Conservation (phyloP, 2,329 filamentous ascomycete genomes). For the Cladorrhinum sp. region DNA sequence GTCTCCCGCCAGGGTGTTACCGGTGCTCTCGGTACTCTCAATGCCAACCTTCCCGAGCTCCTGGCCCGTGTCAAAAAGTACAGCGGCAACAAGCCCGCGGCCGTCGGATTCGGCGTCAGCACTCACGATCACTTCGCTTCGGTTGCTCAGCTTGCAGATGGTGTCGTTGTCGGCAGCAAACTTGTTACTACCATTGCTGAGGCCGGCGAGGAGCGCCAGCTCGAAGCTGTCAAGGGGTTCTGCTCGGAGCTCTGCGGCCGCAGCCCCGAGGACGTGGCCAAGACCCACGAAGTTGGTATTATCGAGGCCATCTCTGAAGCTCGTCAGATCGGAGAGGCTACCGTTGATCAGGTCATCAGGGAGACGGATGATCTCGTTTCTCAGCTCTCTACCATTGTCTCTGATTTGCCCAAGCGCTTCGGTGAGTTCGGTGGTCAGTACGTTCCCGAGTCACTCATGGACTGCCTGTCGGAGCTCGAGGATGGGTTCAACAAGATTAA, state of each 20-base stretch:
- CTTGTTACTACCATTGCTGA: conserved; percentile 79
- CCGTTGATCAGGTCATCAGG: conserved; percentile 65
- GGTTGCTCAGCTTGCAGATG: conserved; percentile 80
- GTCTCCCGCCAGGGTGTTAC: conserved; percentile 97
- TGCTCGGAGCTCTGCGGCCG: conserved; percentile 66
- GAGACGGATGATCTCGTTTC: conserved; percentile 64
- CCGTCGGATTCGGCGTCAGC: conserved; percentile 94
- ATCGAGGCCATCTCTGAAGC: conserved; percentile 64
- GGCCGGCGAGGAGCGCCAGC: conserved; percentile 62
- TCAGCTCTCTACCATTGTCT: conserved; percentile 79
- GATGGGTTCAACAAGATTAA: conserved; percentile 84
- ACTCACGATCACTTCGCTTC: conserved; percentile 90
- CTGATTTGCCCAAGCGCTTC: conserved; percentile 78
- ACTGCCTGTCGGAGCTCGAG: conserved; percentile 88
- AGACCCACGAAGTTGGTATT: conserved; percentile 65
- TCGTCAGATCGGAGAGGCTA: conserved; percentile 58
- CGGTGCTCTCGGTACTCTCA: conserved; percentile 80
- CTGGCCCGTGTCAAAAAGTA: conserved; percentile 85
- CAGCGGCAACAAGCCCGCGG: conserved; percentile 84
- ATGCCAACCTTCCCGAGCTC: conserved; percentile 75
- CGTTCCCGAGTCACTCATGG: conserved; percentile 96
- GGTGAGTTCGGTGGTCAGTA: conserved; percentile 97
- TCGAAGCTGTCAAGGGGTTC: conserved; percentile 79
- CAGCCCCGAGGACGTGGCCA: conserved; percentile 33
- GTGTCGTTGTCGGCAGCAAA: conserved; percentile 94